Conservation (phyloP, 148 eudicot species). For the Silene conica region DNA sequence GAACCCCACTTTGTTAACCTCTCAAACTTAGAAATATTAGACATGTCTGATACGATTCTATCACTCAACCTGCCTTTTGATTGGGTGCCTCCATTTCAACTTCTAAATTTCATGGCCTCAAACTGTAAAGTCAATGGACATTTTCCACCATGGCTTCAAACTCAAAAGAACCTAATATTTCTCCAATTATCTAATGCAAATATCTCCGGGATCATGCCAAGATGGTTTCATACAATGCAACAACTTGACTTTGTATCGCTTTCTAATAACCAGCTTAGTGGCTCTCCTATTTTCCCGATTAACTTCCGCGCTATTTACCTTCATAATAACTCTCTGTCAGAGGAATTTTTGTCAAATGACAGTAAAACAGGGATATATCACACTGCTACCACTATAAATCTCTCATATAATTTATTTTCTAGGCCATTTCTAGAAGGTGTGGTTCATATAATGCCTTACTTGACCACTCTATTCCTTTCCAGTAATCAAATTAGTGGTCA, state of each 20-base stretch:
- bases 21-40: background rate
- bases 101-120: background rate
- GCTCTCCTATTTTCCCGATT: background rate
- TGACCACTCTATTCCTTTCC: too few relatives aligned
- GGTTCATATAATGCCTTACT: too few relatives aligned
- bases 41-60: background rate
- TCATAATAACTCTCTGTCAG: background rate
- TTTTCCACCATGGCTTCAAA: conserved; percentile 25
- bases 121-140: conserved; percentile 15
- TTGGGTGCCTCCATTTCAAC: background rate
- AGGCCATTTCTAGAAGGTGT: too few relatives aligned
- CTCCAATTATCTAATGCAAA: background rate
- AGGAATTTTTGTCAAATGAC: background rate
- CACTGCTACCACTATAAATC: too few relatives aligned
- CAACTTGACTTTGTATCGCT: background rate
- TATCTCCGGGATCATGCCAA: background rate
- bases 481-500: too few relatives aligned
- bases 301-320: background rate
- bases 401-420: too few relatives aligned
- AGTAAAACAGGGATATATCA: too few relatives aligned
- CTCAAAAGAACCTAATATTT: background rate
- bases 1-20: conserved; percentile 15
- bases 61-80: too few relatives aligned
- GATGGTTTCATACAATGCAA: conserved; percentile 14
- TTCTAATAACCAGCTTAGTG: conserved; percentile 5